These are phyloP conservation scores for Mortierella sp. DNA, from an alignment of 371 early-diverging fungal genomes.

Conservation along the genomic window DNA sequence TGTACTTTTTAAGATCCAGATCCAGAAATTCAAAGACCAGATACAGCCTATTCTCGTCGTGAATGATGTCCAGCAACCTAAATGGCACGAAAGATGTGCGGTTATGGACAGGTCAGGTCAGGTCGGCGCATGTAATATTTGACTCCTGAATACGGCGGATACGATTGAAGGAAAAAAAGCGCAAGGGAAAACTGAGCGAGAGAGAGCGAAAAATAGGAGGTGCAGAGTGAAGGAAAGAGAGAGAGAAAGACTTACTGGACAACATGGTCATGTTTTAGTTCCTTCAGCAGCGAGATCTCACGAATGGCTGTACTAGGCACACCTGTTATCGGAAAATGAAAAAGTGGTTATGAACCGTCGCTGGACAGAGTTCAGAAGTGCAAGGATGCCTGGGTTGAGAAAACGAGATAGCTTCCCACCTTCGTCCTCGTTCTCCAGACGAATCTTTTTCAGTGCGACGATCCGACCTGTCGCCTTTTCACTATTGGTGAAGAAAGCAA, in stretches of 20 bases:
- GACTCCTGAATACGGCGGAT: constrained; percentile 3
- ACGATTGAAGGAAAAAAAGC: not conserved
- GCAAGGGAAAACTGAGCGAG: constrained; percentile 1
- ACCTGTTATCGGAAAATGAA: constrained; percentile 12
- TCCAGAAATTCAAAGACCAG: constrained; percentile 98
- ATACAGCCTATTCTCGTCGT: constrained; percentile 87
- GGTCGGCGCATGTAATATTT: not conserved
- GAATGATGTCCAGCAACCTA: constrained; percentile 93
- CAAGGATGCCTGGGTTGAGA: not conserved
- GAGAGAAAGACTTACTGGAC: constrained; percentile 72
- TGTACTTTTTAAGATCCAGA: constrained; percentile 95
- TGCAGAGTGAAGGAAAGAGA: not conserved
- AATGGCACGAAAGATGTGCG: constrained; percentile 1
- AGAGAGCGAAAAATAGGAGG: constrained; percentile 28
- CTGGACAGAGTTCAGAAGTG: not conserved
- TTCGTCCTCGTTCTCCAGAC: constrained; percentile 92
- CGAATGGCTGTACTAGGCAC: constrained; percentile 96
- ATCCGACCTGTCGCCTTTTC: constrained; percentile 80
- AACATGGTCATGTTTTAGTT: constrained; percentile 93
- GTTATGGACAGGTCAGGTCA: not conserved
- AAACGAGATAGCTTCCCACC: constrained; percentile 62
- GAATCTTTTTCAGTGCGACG: constrained; percentile 97
- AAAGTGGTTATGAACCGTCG: not conserved
- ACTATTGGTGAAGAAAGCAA: constrained; percentile 9
- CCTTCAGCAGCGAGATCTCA: constrained; percentile 98